phyloP scores from a whole-genome alignment of 306 rosid species.

The Cucumis hystrix region DNA sequence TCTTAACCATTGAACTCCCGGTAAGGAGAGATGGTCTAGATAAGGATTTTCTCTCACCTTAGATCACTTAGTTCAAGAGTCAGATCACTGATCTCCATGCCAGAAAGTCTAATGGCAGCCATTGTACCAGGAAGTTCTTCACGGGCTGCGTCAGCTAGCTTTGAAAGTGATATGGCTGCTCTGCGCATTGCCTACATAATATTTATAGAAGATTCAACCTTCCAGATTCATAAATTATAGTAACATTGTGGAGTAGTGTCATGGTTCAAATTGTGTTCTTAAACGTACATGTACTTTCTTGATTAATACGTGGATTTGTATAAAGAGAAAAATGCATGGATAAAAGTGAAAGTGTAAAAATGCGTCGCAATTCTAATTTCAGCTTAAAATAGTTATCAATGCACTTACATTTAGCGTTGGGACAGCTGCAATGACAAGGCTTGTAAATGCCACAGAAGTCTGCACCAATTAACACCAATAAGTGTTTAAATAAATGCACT shows the following conservation, averaged over 20 bases:
- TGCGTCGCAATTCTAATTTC: conserved; percentile 1
- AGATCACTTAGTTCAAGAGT: conserved; percentile 68
- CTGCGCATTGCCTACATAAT: conserved; percentile 61
- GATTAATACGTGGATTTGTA: background rate
- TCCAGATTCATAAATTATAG: background rate
- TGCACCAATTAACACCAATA: conserved; percentile 24
- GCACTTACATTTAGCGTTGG: conserved; percentile 70
- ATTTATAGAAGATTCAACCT: background rate
- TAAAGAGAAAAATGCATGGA: background rate
- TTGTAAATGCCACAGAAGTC: conserved; percentile 80
- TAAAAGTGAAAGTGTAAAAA: background rate
- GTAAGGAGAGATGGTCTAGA: background rate
- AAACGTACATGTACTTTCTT: background rate
- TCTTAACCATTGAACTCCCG: background rate
- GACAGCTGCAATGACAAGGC: conserved; percentile 76
- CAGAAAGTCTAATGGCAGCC: conserved; percentile 93
- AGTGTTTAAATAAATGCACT: background rate
- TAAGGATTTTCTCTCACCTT: conserved; percentile 35
- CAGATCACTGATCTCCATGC: conserved; percentile 96
- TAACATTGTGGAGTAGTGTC: background rate
- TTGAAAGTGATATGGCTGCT: conserved; percentile 83
- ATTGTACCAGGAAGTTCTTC: conserved; percentile 95
- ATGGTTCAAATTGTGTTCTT: background rate
- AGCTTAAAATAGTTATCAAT: conserved; percentile 5
- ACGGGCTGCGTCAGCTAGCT: conserved; percentile 84